A percentile compares a stretch with the other conserved stretches of the same genome.
phyloP scores from a whole-genome alignment of 805 yeast species.

The Pichia scutulata region DNA sequence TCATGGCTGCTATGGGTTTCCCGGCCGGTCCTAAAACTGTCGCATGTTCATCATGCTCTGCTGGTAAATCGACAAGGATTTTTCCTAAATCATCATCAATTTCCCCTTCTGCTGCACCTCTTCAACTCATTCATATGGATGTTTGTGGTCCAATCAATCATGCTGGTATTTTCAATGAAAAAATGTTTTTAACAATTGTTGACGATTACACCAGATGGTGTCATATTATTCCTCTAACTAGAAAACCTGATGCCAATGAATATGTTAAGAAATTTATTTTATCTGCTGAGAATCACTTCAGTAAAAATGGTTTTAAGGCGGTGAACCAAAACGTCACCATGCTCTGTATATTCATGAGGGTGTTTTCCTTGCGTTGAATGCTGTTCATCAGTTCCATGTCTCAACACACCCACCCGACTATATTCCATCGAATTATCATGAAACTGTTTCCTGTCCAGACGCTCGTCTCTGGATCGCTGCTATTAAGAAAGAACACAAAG shows the following conservation, averaged over 20 bases:
- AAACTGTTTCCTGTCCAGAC: background rate
- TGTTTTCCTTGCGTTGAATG: background rate
- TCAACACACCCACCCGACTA: background rate
- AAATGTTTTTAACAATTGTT: constrained; percentile 8
- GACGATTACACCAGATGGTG: constrained; percentile 5
- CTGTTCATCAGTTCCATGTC: background rate
- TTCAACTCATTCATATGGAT: constrained; percentile 3
- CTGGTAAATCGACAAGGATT: background rate
- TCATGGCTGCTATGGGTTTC: background rate
- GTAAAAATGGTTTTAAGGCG: background rate
- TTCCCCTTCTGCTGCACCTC: background rate
- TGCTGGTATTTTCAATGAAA: background rate
- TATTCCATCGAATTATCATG: background rate
- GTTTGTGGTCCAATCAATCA: background rate
- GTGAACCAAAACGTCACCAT: background rate
- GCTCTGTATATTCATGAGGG: background rate
- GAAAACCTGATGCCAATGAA: background rate
- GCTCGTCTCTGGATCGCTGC: background rate
- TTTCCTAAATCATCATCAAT: background rate
- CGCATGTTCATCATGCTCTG: background rate
- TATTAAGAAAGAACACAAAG: background rate
- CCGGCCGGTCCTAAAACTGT: background rate
- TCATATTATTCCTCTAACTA: background rate
- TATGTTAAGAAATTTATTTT: background rate
- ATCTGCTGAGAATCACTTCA: constrained; percentile 1